Base-by-base conservation (phyloP, 176 grass and related monocot genomes). In the Triticum timopheevii region DNA sequence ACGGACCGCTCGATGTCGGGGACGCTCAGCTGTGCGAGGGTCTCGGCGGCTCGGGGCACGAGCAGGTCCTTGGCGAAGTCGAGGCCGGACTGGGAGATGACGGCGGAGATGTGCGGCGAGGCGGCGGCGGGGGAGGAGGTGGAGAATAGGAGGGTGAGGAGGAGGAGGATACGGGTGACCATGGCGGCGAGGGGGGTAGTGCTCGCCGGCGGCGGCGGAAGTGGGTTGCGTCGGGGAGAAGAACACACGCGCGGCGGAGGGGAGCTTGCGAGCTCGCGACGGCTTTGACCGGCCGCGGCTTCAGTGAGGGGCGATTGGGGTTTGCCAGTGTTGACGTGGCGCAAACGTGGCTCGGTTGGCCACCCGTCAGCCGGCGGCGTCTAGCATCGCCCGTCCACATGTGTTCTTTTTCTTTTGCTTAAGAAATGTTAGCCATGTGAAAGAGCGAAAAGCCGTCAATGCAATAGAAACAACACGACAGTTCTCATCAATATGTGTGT, bases 51-150 rank as follows among this genome's bases (percentile, higher is more conserved):
- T 66, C 72, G 81, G 77, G 91, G 85, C 42, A 98, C 83, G 22
- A 98, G 76, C 45, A 98, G 86, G 72, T 96, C 87, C 83, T 98
- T 98, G 69, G 83, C 92, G 65, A 96, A 98, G 82, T 86, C 85
- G 58, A 98, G 93, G 69, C 96, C 96, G 6, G 92, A 85, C 69
- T 95, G 92, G 22, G 93, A 96, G 86, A 98, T 87, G 49, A 86
- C 68, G 38, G 72, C 85, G 50, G 96, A 96, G 87, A 98, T 91
- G 87, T 90, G 94, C 3, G 86, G 56, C 64, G 87, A 44, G 64
- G 70, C 74, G 36, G 65, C 22, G 45, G 72, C 54, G 9, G 76
- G 20, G 58, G 82, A 3, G 80, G 78, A 4, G 3, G 86, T 31
- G 66, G 89, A 22, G 84, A 87, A 61, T 65, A 92, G 1, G 52